phyloP scores from a whole-genome alignment of 495 filamentous ascomycete species.

The Neurospora sp. region DNA sequence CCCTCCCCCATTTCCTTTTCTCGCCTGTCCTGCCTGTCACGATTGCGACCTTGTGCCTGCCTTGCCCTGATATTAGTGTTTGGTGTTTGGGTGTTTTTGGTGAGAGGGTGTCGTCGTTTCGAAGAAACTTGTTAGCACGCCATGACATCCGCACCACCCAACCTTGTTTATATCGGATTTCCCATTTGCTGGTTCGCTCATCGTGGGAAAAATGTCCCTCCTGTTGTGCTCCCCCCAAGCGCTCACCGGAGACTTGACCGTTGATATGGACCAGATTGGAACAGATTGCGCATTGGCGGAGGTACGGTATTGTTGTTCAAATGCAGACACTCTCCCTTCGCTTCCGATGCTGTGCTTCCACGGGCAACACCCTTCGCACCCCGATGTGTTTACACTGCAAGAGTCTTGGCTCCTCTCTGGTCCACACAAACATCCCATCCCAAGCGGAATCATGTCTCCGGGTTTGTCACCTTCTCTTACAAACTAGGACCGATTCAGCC shows the following conservation, averaged over 20 bases:
- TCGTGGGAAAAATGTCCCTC: not conserved
- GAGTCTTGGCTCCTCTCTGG: not conserved
- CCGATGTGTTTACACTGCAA: not conserved
- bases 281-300: not conserved
- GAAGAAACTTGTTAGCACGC: not conserved
- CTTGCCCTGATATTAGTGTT: not conserved
- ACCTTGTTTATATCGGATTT: not conserved
- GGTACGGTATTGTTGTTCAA: not conserved
- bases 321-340: not conserved
- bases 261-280: not conserved
- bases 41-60: not conserved
- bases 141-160: not conserved
- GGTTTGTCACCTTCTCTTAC: not conserved
- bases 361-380: not conserved
- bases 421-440: not conserved
- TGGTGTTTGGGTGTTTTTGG: too few species aligned
- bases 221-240: not conserved
- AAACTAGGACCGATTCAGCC: not conserved
- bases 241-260: not conserved
- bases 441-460: not conserved
- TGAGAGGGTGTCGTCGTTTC: conserved; percentile 1
- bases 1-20: not conserved
- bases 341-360: not conserved
- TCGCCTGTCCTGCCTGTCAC: not conserved
- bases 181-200: not conserved